Percentiles rank a stretch among this genome's conserved stretches.
Conservation (phyloP, 176 grass and related monocot species). For the Thinopyrum elongatum region DNA sequence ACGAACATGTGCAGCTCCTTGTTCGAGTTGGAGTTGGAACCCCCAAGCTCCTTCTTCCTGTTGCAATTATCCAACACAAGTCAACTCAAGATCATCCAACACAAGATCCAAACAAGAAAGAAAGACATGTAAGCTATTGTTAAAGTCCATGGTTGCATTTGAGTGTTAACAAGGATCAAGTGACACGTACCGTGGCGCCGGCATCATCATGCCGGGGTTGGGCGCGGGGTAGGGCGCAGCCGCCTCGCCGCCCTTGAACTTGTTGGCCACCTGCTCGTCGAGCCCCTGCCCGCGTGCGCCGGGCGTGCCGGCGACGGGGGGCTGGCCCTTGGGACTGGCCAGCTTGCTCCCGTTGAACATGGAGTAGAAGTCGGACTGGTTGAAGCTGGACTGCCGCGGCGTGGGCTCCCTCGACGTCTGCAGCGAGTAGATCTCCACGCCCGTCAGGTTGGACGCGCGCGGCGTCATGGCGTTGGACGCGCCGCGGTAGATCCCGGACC, state of each 20-base stretch:
- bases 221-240: slow-evolving; percentile 52
- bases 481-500: slow-evolving; percentile 28
- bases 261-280: slow-evolving; percentile 57
- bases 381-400: slow-evolving; percentile 89
- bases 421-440: slow-evolving; percentile 98
- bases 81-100: neutral
- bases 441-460: slow-evolving; percentile 87
- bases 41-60: slow-evolving; percentile 73
- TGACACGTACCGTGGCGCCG: slow-evolving; percentile 35
- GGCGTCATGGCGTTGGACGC: slow-evolving; percentile 72
- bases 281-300: slow-evolving; percentile 33
- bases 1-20: slow-evolving; percentile 99
- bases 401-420: slow-evolving; percentile 93
- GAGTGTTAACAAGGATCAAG: too few relatives aligned
- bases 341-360: slow-evolving; percentile 84
- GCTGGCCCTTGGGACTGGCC: slow-evolving; percentile 51
- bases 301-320: neutral
- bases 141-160: neutral
- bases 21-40: slow-evolving; percentile 67
- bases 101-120: neutral
- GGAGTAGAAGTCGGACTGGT: slow-evolving; percentile 98
- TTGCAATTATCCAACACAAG: neutral
- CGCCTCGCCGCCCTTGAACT: slow-evolving; percentile 39
- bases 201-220: slow-evolving; percentile 77
- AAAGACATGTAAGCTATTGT: neutral